Percentiles rank a stretch among this genome's conserved stretches.
These are phyloP conservation scores for Bretschneidera sinensis DNA, from an alignment of 345 rosid species.

Conservation along the genomic window DNA sequence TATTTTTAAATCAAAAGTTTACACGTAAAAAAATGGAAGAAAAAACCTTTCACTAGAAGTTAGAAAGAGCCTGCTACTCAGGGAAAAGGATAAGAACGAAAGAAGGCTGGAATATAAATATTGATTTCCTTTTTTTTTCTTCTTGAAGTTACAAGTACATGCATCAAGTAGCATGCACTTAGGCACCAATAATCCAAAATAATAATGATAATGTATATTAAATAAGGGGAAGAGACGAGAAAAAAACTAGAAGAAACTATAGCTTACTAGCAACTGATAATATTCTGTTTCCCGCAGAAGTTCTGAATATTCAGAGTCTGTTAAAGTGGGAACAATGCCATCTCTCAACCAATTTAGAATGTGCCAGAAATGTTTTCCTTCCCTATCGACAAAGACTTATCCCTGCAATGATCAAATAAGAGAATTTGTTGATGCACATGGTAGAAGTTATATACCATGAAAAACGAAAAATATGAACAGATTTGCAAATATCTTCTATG, in stretches of 20 bases:
- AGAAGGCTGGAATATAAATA: no score
- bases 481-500: no score
- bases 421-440: constrained; percentile 5
- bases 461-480: background rate
- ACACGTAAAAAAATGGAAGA: no score
- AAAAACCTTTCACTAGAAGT: no score
- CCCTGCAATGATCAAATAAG: constrained; percentile 48
- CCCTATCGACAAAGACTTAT: constrained; percentile 78
- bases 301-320: constrained; percentile 59
- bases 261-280: constrained; percentile 76
- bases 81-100: no score
- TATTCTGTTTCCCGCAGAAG: constrained; percentile 83
- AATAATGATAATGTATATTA: no score
- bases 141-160: no score
- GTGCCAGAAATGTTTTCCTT: constrained; percentile 83
- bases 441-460: background rate
- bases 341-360: constrained; percentile 91
- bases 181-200: no score
- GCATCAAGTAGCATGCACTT: no score
- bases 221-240: background rate
- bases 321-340: constrained; percentile 63
- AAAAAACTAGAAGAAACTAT: constrained; percentile 11
- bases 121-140: no score
- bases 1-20: no score
- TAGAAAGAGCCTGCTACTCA: no score